phyloP scores from a whole-genome alignment of 306 rosid species.

The Cucumis cinereus region DNA sequence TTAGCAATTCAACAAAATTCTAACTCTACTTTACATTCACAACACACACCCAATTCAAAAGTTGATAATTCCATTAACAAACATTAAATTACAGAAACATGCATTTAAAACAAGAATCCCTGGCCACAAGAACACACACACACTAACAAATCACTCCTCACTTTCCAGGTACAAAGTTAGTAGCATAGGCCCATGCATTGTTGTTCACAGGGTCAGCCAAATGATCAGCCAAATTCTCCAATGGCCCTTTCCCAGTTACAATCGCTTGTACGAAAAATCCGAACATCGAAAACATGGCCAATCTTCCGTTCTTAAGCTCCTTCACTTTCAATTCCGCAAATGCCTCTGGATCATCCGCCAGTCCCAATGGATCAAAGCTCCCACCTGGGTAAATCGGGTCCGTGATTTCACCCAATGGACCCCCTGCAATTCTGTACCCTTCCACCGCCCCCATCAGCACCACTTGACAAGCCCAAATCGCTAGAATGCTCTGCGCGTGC shows the following conservation, averaged over 20 bases:
- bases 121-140: too few species aligned
- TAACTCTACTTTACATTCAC: too few species aligned
- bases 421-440: constrained; percentile 11
- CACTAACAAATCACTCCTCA: neutral
- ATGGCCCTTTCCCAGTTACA: constrained; percentile 19
- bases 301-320: constrained; percentile 18
- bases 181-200: constrained; percentile 21
- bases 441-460: constrained; percentile 23
- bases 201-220: constrained; percentile 23
- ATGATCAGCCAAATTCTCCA: constrained; percentile 15
- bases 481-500: constrained; percentile 23
- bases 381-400: constrained; percentile 18
- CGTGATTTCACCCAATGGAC: constrained; percentile 12
- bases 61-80: neutral
- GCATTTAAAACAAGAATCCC: neutral
- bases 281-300: constrained; percentile 22
- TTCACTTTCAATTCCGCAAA: constrained; percentile 23
- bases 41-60: too few species aligned
- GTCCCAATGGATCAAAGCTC: constrained; percentile 18
- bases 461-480: constrained; percentile 17
- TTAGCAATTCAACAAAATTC: too few species aligned
- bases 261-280: constrained; percentile 23
- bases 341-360: constrained; percentile 17
- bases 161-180: constrained; percentile 18
- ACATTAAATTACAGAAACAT: neutral